A percentile compares a stretch with the other conserved stretches of the same genome.
phyloP scores from a whole-genome alignment of 1,284 basidiomycete genomes.

The Cutaneotrichosporon sp. region DNA sequence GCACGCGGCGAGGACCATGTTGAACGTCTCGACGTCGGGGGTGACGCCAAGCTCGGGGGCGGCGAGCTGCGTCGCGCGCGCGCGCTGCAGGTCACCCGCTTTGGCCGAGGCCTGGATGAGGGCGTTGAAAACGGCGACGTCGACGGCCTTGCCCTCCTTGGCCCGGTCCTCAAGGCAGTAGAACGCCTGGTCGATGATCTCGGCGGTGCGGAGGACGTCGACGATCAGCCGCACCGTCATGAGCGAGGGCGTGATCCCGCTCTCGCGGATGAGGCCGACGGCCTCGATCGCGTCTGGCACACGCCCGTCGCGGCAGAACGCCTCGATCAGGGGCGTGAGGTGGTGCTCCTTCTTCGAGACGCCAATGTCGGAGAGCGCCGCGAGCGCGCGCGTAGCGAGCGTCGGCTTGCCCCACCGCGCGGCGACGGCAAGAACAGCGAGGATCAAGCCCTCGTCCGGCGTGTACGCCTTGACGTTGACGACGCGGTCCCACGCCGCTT shows the following conservation, averaged over 20 bases:
- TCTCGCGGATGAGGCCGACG: constrained; percentile 34
- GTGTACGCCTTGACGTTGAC: constrained; percentile 59
- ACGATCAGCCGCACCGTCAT: constrained; percentile 56
- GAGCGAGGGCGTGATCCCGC: constrained; percentile 37
- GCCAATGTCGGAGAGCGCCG: constrained; percentile 58
- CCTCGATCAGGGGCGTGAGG: constrained; percentile 49
- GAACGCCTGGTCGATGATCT: constrained; percentile 68
- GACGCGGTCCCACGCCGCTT: constrained; percentile 64
- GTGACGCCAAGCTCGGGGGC: constrained; percentile 61
- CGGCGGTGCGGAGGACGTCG: constrained; percentile 58
- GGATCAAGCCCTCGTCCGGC: constrained; percentile 73
- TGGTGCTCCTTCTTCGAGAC: constrained; percentile 62
- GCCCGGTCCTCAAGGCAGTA: constrained; percentile 64
- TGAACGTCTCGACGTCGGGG: constrained; percentile 68
- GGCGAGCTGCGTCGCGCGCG: constrained; percentile 71
- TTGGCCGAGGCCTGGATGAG: constrained; percentile 65
- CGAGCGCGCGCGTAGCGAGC: constrained; percentile 67
- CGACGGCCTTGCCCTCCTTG: constrained; percentile 59
- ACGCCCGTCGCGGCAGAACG: constrained; percentile 45
- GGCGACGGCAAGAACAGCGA: constrained; percentile 69
- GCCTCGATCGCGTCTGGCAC: constrained; percentile 48
- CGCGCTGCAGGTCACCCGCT: constrained; percentile 71
- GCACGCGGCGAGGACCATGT: constrained; percentile 68
- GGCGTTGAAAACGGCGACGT: constrained; percentile 65
- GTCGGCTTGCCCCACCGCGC: constrained; percentile 68